Conservation (phyloP, 2,329 filamentous ascomycete genomes). For the Colletotrichum sp. region DNA sequence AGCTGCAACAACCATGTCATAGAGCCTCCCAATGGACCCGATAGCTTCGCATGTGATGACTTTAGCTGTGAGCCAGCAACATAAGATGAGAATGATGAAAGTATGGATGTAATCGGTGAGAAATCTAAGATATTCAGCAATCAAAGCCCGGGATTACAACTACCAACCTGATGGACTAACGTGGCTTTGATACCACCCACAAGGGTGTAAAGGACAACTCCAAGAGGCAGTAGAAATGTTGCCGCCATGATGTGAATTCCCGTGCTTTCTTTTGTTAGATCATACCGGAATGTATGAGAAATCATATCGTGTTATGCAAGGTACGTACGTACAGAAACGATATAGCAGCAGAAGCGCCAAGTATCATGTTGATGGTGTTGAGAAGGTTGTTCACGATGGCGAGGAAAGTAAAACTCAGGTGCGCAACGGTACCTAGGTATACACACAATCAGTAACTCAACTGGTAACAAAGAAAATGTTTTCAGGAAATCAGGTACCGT, state of each 20-base stretch:
- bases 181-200: slow-evolving; percentile 45
- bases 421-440: slow-evolving; percentile 33
- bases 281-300: background rate
- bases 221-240: slow-evolving; percentile 47
- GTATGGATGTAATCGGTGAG: slow-evolving; percentile 61
- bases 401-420: slow-evolving; percentile 56
- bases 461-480: slow-evolving; percentile 9
- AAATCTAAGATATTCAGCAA: background rate
- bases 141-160: background rate
- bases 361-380: slow-evolving; percentile 57
- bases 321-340: slow-evolving; percentile 32
- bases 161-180: slow-evolving; percentile 22
- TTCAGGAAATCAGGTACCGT: slow-evolving; percentile 34
- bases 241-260: slow-evolving; percentile 53
- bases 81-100: slow-evolving; percentile 56
- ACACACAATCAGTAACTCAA: background rate
- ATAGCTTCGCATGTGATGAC: slow-evolving; percentile 52
- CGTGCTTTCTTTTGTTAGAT: background rate
- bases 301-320: background rate
- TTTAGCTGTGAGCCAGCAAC: slow-evolving; percentile 37
- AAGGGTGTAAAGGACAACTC: slow-evolving; percentile 43
- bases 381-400: slow-evolving; percentile 61
- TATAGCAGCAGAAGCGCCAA: slow-evolving; percentile 45
- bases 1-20: slow-evolving; percentile 52
- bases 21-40: slow-evolving; percentile 52